Conservation (phyloP, 140 eudicot species). For the Stevia rebaudiana region DNA sequence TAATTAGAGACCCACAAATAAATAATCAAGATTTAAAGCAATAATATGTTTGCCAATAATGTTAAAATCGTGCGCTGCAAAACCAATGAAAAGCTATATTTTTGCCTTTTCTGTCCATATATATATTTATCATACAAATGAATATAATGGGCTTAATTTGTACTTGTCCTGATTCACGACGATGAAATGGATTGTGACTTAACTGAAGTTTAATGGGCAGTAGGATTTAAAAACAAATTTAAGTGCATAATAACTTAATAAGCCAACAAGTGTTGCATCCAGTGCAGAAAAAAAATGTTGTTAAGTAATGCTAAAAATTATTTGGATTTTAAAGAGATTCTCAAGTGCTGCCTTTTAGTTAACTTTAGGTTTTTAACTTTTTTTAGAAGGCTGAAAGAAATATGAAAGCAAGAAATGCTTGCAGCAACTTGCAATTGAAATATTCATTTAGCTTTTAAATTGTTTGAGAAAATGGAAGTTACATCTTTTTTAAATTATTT, state of each 20-base stretch:
- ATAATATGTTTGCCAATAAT: constrained; percentile 19
- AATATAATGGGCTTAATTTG: background rate
- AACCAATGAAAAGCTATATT: constrained; percentile 29
- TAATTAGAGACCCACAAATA: constrained; percentile 19
- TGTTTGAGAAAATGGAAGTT: background rate
- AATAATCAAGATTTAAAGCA: constrained; percentile 17
- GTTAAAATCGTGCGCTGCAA: constrained; percentile 25
- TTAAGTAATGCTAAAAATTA: background rate
- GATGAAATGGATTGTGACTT: constrained; percentile 30
- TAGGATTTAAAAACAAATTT: background rate
- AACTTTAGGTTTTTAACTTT: constrained; percentile 11
- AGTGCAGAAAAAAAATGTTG: constrained; percentile 6
- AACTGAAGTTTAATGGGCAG: constrained; percentile 16
- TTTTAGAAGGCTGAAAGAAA: constrained; percentile 14
- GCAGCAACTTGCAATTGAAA: constrained; percentile 14
- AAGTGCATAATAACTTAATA: constrained; percentile 14
- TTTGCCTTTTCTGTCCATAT: constrained; percentile 21
- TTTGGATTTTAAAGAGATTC: constrained; percentile 6
- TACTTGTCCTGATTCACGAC: constrained; percentile 20
- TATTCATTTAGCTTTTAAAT: background rate
- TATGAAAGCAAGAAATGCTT: constrained; percentile 8
- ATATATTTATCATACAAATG: constrained; percentile 12
- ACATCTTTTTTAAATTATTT: background rate
- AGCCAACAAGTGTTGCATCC: too few species aligned
- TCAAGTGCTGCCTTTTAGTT: constrained; percentile 5